Evolutionary conservation across 331 rosid genomes (phyloP).

Genomic region (Acacia concinna): DNA sequence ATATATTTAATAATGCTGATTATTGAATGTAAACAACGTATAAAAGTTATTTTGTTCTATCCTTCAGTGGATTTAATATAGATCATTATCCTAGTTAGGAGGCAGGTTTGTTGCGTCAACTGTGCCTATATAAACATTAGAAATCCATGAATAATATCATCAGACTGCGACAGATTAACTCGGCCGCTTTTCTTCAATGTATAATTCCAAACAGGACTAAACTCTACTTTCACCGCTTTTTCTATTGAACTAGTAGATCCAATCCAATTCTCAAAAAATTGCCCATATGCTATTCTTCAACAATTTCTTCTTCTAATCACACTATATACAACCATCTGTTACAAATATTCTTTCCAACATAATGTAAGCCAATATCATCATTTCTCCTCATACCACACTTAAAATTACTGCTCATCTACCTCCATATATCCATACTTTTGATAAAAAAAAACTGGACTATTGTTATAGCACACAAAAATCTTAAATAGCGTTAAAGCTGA

Average conservation of each 20-base stretch:
- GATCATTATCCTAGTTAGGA: background rate
- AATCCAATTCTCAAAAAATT: background rate
- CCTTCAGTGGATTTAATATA: background rate
- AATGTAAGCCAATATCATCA: background rate
- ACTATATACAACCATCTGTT: background rate
- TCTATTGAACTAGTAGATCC: background rate
- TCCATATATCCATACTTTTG: background rate
- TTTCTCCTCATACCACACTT: background rate
- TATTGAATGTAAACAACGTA: background rate
- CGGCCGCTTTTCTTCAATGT: background rate
- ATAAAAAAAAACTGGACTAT: background rate
- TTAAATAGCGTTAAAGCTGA: background rate
- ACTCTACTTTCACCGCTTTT: background rate
- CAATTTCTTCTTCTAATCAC: background rate
- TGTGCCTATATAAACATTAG: background rate
- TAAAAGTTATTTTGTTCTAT: background rate
- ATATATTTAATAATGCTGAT: slow-evolving; percentile 5
- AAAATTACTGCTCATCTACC: background rate
- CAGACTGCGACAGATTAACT: background rate
- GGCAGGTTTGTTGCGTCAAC: background rate
- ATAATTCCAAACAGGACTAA: background rate
- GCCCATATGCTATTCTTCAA: background rate
- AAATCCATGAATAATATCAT: background rate
- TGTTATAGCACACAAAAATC: background rate
- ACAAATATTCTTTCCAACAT: background rate